phyloP scores from a whole-genome alignment of 768 basidiomycete species.

The Asterophora parasitica region DNA sequence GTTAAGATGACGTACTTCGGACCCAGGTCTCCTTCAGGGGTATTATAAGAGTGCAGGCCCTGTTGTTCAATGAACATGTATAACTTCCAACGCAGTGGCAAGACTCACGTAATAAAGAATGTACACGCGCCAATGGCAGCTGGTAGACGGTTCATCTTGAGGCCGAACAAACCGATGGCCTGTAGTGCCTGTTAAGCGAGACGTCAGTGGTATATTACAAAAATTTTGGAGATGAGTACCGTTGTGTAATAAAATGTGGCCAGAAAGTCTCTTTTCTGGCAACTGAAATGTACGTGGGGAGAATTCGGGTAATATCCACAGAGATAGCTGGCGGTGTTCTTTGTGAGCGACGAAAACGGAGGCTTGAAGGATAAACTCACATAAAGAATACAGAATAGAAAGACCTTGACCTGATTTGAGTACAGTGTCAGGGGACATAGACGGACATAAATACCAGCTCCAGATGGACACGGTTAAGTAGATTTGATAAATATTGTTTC shows the following conservation, averaged over 20 bases:
- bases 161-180: slow-evolving; percentile 68
- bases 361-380: slow-evolving; percentile 23
- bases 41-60: slow-evolving; percentile 35
- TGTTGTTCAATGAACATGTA: slow-evolving; percentile 9
- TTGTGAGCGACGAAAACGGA: not conserved
- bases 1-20: slow-evolving; percentile 27
- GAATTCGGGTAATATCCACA: slow-evolving; percentile 36
- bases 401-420: slow-evolving; percentile 34
- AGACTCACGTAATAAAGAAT: slow-evolving; percentile 49
- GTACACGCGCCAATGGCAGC: slow-evolving; percentile 51
- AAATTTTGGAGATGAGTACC: slow-evolving; percentile 18
- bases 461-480: slow-evolving; percentile 54
- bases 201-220: not conserved
- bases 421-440: not conserved
- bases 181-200: slow-evolving; percentile 37
- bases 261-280: slow-evolving; percentile 42
- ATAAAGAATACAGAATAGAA: slow-evolving; percentile 56
- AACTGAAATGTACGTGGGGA: slow-evolving; percentile 23
- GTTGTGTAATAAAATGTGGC: slow-evolving; percentile 45
- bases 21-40: slow-evolving; percentile 29
- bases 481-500: slow-evolving; percentile 55
- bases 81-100: not conserved
- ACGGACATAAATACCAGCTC: slow-evolving; percentile 45
- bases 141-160: slow-evolving; percentile 63
- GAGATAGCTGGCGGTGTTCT: slow-evolving; percentile 23